Evolutionary conservation across 176 grass and related monocot genomes (phyloP), one percentile per base, ranked within the genome.

Genomic region (Oryza coarctata): DNA sequence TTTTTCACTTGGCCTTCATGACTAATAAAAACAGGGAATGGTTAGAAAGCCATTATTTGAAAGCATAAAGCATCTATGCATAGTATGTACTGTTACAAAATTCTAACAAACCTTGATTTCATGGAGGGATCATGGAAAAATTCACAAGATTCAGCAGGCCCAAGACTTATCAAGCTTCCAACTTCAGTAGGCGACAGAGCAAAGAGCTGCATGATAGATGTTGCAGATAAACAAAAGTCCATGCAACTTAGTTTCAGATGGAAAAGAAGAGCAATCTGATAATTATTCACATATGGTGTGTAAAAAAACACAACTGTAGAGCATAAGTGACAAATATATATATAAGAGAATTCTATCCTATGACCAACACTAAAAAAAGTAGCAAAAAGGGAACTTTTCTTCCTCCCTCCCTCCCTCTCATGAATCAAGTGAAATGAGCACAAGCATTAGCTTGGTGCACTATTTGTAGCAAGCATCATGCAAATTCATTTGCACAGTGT

Each of bases 51-150:
- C 65, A 39, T 28, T 12, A 75, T 27, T 63, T 30, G 20, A 70
- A 77, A 71, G 38, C 10, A 85, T 17, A n/a, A 57, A 31, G 3
- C 38, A 76, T 47, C 9, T 78, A 61, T 57, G 22, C 65, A 65
- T 5, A 50, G 33, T 36, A 52, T 41, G 50, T 76, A 63, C 32
- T 76, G 10, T 75, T 70, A 22, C 20, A 73, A 68, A 43, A 72
- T 29, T 49, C 55, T 47, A 4, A 70, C 78, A 85, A 85, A 98
- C 96, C 93, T 93, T 86, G 96, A 98, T 83, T 98, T 98, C 96
- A 98, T 95, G 63, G 96, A 95, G 57, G 96, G 96, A 73, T 98
- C 96, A 74, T 98, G 96, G 34, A 95, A 86, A 77, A 98, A 98
- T 81, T 98, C 96, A 86, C 96, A 98, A 72, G 92, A 90, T 82